These are phyloP conservation scores for Thalassiosira ordinaria DNA, from an alignment of 352 stramenopile genomes.

Conservation along the genomic window DNA sequence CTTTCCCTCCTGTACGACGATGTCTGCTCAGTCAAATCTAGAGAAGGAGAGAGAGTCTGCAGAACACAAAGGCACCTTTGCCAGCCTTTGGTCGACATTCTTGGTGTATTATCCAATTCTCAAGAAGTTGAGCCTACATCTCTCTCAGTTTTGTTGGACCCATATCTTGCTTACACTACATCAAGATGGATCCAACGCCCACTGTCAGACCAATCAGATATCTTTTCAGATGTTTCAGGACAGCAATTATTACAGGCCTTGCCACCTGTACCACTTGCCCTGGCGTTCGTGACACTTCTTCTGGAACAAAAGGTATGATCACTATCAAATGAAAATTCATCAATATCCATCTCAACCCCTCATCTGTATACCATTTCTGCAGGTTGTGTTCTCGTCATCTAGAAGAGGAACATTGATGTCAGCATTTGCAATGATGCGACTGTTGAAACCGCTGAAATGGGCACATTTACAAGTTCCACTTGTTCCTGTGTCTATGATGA, in stretches of 20 bases:
- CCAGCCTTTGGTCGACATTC: slow-evolving; percentile 69
- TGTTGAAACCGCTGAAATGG: slow-evolving; percentile 80
- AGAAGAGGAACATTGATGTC: slow-evolving; percentile 76
- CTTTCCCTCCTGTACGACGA: slow-evolving; percentile 68
- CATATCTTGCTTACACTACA: slow-evolving; percentile 61
- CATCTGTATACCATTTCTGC: slow-evolving; percentile 2
- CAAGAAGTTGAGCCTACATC: slow-evolving; percentile 55
- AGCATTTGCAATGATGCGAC: slow-evolving; percentile 57
- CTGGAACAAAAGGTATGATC: slow-evolving; percentile 80
- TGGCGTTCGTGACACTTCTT: slow-evolving; percentile 77
- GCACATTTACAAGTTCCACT: slow-evolving; percentile 79
- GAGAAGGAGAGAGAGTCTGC: slow-evolving; percentile 6
- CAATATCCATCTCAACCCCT: not conserved
- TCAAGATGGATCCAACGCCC: slow-evolving; percentile 70
- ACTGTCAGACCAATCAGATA: slow-evolving; percentile 58
- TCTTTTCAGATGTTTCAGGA: slow-evolving; percentile 58
- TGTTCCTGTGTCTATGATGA: slow-evolving; percentile 74
- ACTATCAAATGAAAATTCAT: no score
- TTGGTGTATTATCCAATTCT: slow-evolving; percentile 52
- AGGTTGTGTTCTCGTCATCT: slow-evolving; percentile 80
- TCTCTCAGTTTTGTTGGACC: slow-evolving; percentile 61
- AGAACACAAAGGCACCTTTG: slow-evolving; percentile 35
- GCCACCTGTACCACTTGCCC: slow-evolving; percentile 72
- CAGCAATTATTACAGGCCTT: slow-evolving; percentile 73
- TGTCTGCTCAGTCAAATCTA: slow-evolving; percentile 43